These are phyloP conservation scores for Talaromyces proteolyticus DNA, from an alignment of 495 filamentous ascomycete species.

Conservation along the genomic window DNA sequence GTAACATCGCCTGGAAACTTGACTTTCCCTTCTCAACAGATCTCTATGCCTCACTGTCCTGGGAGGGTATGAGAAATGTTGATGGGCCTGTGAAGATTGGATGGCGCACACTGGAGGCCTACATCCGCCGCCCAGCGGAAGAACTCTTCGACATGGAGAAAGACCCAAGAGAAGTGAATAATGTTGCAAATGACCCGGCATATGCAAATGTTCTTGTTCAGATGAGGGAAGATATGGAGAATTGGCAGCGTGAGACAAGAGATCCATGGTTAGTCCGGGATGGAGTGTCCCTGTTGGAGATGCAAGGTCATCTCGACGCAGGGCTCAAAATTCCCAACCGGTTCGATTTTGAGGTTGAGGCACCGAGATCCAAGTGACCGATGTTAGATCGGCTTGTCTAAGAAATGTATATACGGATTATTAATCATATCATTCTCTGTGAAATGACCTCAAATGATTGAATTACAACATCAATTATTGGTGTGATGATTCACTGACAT, in stretches of 20 bases:
- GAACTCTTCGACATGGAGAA: constrained; percentile 34
- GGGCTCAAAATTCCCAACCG: constrained; percentile 34
- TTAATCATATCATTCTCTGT: no score
- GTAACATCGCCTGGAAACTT: constrained; percentile 37
- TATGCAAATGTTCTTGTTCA: constrained; percentile 17
- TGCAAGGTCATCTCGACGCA: constrained; percentile 23
- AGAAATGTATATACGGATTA: not conserved
- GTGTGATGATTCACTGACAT: not conserved
- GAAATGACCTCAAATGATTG: no score
- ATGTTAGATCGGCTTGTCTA: not conserved
- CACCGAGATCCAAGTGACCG: not conserved
- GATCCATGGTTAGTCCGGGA: constrained; percentile 38
- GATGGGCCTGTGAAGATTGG: constrained; percentile 29
- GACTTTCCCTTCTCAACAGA: constrained; percentile 42
- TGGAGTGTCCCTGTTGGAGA: constrained; percentile 25
- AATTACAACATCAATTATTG: no score
- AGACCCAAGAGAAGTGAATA: constrained; percentile 32
- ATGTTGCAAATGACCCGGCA: constrained; percentile 22
- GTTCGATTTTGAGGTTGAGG: constrained; percentile 29
- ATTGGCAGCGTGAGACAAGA: constrained; percentile 10
- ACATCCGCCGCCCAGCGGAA: constrained; percentile 34
- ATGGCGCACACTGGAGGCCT: constrained; percentile 22
- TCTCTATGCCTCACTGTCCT: constrained; percentile 35
- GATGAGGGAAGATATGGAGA: constrained; percentile 24
- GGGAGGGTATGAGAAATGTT: constrained; percentile 35